phyloP scores from a whole-genome alignment of 1,139 yeast genomes.

The Saccharomycopsis hybrid region DNA sequence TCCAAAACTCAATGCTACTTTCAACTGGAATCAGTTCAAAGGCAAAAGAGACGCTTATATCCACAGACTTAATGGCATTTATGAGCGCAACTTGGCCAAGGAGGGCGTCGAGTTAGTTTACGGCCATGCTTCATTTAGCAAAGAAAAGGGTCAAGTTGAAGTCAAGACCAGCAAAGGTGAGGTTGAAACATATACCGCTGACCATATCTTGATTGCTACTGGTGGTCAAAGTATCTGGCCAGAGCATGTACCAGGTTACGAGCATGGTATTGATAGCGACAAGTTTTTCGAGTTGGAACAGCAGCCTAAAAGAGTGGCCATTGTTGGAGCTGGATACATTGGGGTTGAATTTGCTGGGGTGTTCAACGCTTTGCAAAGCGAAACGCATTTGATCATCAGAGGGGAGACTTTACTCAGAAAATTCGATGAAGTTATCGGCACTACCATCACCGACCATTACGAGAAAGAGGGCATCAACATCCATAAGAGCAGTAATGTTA shows the following conservation, averaged over 20 bases:
- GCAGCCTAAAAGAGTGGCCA: conserved; percentile 88
- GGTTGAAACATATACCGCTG: conserved; percentile 63
- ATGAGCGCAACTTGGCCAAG: conserved; percentile 75
- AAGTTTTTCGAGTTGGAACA: conserved; percentile 76
- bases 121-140: conserved; percentile 78
- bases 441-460: conserved; percentile 73
- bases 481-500: conserved; percentile 58
- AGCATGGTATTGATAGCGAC: conserved; percentile 81
- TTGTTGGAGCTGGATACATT: conserved; percentile 97
- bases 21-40: conserved; percentile 78
- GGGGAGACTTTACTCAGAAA: conserved; percentile 84
- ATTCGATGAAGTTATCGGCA: conserved; percentile 78
- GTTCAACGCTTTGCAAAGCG: conserved; percentile 81
- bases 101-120: conserved; percentile 84
- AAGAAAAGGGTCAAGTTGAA: conserved; percentile 65
- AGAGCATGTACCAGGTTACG: conserved; percentile 62
- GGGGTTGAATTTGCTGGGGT: conserved; percentile 95
- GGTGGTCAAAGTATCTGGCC: conserved; percentile 87
- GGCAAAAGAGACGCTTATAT: conserved; percentile 89
- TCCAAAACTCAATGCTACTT: conserved; percentile 48
- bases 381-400: conserved; percentile 81
- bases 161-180: conserved; percentile 57
- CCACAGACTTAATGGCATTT: conserved; percentile 81
- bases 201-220: conserved; percentile 79
- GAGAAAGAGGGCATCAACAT: conserved; percentile 73